Percentiles rank a stretch among this genome's conserved stretches.
Conservation (phyloP, 208 protist species). For the Trypanosoma scelopori region DNA sequence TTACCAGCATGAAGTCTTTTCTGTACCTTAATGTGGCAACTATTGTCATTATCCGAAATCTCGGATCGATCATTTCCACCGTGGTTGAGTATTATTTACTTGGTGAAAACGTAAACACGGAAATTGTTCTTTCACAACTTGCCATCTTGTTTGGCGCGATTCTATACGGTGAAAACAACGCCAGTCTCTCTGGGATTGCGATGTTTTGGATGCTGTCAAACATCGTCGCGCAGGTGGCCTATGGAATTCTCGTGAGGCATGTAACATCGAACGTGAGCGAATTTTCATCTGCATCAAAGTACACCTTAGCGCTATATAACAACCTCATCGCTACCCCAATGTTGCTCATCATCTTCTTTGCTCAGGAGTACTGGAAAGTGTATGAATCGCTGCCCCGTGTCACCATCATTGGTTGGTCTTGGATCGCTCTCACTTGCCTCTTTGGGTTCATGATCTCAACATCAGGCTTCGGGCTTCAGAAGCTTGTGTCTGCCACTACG, state of each 20-base stretch:
- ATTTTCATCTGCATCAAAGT: conserved; percentile 33
- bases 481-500: conserved; percentile 40
- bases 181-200: conserved; percentile 24
- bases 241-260: conserved; percentile 38
- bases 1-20: conserved; percentile 44
- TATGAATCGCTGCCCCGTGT: conserved; percentile 4
- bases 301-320: conserved; percentile 41
- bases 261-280: conserved; percentile 19
- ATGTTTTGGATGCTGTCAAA: conserved; percentile 36
- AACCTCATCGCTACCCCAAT: conserved; percentile 30
- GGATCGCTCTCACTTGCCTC: conserved; percentile 29
- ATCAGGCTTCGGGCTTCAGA: conserved; percentile 38
- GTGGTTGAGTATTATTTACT: conserved; percentile 34
- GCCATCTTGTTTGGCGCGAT: conserved; percentile 32
- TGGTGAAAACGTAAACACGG: conserved; percentile 22
- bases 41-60: conserved; percentile 32
- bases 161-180: conserved; percentile 24
- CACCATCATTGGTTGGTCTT: conserved; percentile 25
- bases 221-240: conserved; percentile 26
- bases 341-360: conserved; percentile 23
- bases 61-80: conserved; percentile 38
- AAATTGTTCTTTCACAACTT: conserved; percentile 37
- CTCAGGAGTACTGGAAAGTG: conserved; percentile 7
- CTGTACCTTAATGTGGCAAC: conserved; percentile 34
- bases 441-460: conserved; percentile 43